Percentiles rank a stretch among this genome's conserved stretches.
Conservation (phyloP, 257 asterid species). For the Cinchona pubescens region DNA sequence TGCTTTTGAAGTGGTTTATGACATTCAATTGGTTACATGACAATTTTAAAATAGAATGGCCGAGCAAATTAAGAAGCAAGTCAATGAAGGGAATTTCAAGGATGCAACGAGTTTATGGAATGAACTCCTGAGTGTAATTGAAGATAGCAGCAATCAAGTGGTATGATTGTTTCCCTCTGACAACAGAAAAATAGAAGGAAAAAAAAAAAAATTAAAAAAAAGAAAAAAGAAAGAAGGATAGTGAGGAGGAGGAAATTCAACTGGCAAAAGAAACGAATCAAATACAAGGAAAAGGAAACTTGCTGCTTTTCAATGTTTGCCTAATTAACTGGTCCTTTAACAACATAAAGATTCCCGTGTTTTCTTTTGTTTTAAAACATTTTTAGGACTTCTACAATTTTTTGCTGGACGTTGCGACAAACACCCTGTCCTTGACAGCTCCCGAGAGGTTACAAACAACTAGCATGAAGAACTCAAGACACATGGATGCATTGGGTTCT, state of each 20-base stretch:
- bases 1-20: no score
- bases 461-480: slow-evolving; percentile 44
- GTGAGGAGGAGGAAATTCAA: no score
- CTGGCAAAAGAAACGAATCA: no score
- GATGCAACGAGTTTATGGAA: slow-evolving; percentile 67
- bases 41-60: slow-evolving; percentile 36
- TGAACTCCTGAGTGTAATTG: slow-evolving; percentile 46
- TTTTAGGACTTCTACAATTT: slow-evolving; percentile 83
- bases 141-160: slow-evolving; percentile 55
- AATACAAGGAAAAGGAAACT: neutral
- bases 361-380: neutral
- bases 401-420: slow-evolving; percentile 65
- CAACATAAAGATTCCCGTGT: no score
- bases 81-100: slow-evolving; percentile 42
- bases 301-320: no score
- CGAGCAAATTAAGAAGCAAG: slow-evolving; percentile 41
- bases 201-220: no score
- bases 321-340: no score
- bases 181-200: no score
- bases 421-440: slow-evolving; percentile 52
- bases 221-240: no score
- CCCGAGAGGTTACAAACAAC: slow-evolving; percentile 40
- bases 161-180: slow-evolving; percentile 24
- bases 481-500: slow-evolving; percentile 47
- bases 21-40: no score